Base-by-base conservation (phyloP, 768 basidiomycete genomes). In the Serendipita sp. region DNA sequence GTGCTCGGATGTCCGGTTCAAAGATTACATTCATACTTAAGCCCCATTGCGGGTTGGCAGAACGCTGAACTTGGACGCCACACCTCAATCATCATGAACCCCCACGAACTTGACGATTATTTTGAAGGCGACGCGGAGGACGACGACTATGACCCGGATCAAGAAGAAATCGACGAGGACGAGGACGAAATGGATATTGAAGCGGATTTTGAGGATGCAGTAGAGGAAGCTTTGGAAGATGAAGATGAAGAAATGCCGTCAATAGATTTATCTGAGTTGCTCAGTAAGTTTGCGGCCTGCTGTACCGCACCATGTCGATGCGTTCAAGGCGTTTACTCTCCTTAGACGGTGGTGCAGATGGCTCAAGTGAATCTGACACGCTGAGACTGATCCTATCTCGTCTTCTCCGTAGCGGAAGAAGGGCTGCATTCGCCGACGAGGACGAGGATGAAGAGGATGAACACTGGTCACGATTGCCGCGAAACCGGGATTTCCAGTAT, bases 401-500 rank as follows among this genome's bases (percentile, higher is more conserved):
- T 34, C 16, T 48, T 13, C 18, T 33, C 48, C n/a, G 27, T 37
- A 10, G 15, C 27, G 37, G 16, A 53, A 11, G 52, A 31, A 11
- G 15, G 31, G 10, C 52, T 53, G 15, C 29, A 1, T 15, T 27
- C 13, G 29, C 52, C 15, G 15, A 53, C 13, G 29, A 65, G 23
- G 64, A 62, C 16, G 66, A 66, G 16, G 67, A 67, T 3, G 27
- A 63, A 43, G 55, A 33, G 34, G 52, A 67, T 18, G 44, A 48
- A 11, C 10, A 18, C 40, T 43, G 36, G 52, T 23, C 64, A 33
- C 16, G 45, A 43, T 48, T 37, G 37, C 62, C 31, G n/a, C 50
- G 60, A 63, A n/a, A 31, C 29, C 70, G 67, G 58, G 60, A 37
- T 36, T 69, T 66, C 11, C 78, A 75, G 75, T 77, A 72, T 64